Base-by-base conservation (phyloP, 225 moss, liverwort and hornwort species). In the Asterella californica region DNA sequence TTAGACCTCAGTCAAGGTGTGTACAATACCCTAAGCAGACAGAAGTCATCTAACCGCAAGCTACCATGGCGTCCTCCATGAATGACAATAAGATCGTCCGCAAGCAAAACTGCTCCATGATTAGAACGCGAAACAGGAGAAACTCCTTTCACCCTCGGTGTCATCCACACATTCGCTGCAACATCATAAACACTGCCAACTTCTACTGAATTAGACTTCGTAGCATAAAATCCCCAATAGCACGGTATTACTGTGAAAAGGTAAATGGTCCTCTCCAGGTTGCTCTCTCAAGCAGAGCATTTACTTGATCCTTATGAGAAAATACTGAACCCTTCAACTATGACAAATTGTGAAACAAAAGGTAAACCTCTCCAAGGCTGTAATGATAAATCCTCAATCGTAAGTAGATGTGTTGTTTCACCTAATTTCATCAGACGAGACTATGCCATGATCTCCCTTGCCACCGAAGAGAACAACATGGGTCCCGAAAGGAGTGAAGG, bases 11-110 rank as follows among this genome's bases (percentile, higher is more conserved):
- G 70, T 25, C 45, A 48, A 57, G 27, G 71, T 22, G 15, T 47
- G 48, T 29, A 14, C 15, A 34, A 45, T 76, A 94, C 96, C 88
- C 80, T 76, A 19, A 96, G 89, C 4, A 83, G 79, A 72, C 76
- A 89, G 15, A 76, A 75, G 81, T 96, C 96, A 37, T 82, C 78
- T 73, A 96, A 68, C 36, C 96, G 88, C 81, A 88, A 88, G 70
- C 85, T 85, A 66, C 91, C 92, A 78, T 90, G 91, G 17, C 96
- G 90, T 57, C 96, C 96, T n/a, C 96, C 96, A 64, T 94, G 87
- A 49, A 96, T 78, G 9, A 90, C 85, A 75, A 96, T 79, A 17
- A 83, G 76, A 75, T 86, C 86, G 42, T 85, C 86, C 70, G 88
- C 85, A 27, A 92, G 17, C 81, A 90, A 53, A 76, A 84, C 76